phyloP scores from a whole-genome alignment of 768 basidiomycete genomes.

The Galerina sulciceps region DNA sequence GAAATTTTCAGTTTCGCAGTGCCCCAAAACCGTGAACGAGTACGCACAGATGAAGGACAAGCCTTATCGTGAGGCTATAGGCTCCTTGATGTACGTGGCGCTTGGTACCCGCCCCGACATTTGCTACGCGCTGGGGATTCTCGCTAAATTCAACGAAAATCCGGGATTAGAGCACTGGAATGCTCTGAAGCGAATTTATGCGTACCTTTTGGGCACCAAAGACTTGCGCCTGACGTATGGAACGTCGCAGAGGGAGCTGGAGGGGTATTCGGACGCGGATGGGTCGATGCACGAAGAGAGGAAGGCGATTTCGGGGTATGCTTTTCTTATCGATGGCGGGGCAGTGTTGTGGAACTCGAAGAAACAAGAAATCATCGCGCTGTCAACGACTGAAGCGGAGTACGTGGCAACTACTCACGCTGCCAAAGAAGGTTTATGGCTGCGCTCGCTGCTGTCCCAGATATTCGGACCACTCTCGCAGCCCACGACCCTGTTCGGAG shows the following conservation, averaged over 20 bases:
- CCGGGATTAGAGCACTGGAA: constrained; percentile 7
- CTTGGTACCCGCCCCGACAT: constrained; percentile 11
- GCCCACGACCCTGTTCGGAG: not conserved
- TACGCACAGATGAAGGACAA: too few relatives aligned
- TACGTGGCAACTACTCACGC: constrained; percentile 20
- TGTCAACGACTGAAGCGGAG: constrained; percentile 18
- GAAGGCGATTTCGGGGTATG: constrained; percentile 12
- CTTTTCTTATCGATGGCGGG: constrained; percentile 26
- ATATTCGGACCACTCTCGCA: not conserved
- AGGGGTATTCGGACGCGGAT: constrained; percentile 10
- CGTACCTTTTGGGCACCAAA: constrained; percentile 9
- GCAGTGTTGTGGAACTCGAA: constrained; percentile 34
- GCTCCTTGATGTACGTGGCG: constrained; percentile 24
- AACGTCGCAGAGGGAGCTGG: not conserved
- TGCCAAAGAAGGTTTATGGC: constrained; percentile 8
- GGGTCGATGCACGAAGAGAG: constrained; percentile 9
- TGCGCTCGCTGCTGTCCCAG: not conserved
- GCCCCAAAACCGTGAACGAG: not conserved
- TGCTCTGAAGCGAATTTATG: constrained; percentile 8
- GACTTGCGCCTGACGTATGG: constrained; percentile 13
- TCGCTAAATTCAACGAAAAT: not conserved
- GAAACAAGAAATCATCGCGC: constrained; percentile 31
- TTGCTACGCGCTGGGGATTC: not conserved
- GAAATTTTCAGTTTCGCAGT: constrained; percentile 25
- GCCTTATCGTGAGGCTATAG: constrained; percentile 28